Evolutionary conservation across 345 rosid genomes (phyloP), one percentile per base, ranked within the genome.

Genomic region (Heritiera fomes): DNA sequence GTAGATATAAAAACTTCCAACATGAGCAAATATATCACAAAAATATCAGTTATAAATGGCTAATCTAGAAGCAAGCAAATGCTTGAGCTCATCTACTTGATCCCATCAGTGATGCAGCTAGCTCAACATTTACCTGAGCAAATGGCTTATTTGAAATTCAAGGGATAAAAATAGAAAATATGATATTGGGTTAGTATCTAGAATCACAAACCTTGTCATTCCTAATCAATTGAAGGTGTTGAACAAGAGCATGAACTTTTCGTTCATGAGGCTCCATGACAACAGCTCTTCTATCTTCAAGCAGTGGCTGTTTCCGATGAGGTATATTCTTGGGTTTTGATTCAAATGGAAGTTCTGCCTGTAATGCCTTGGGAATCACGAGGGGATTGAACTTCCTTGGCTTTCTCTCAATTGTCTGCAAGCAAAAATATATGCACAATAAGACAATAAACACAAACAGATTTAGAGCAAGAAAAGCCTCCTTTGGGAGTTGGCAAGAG

Each of bases 301-400:
- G 86, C 41, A 75, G 73, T 0, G 90, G 93, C 69, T 75, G 85
- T 77, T 83, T 89, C 64, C 84, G 68, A 41, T 65, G 79, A 18
- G 97, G 88, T 66, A 60, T 78, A 81, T 96, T 84, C 83, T 96
- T 96, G 61, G 97, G 95, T 84, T 96, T 96, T 23, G 97, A 88
- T 69, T 28, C 81, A 84, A 94, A 96, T 67, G 99, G 98, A 10
- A 96, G 91, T 73, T 81, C 84, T 20, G 66, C 90, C 75, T 94
- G 97, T 73, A 96, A 86, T 7, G 87, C 79, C 87, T 88, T 91
- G 3, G 98, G 90, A 79, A 96, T 87, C 75, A 88, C 88, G 89
- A 96, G 63, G 17, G 91, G 89, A 53, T 89, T 90, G 92, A 92
- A 96, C 85, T 90, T 94, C 83, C 84, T 90, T 11, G 60, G 55